Evolutionary conservation across 2,329 filamentous ascomycete genomes (phyloP).

Genomic region (Alternaria angustiovoidea): DNA sequence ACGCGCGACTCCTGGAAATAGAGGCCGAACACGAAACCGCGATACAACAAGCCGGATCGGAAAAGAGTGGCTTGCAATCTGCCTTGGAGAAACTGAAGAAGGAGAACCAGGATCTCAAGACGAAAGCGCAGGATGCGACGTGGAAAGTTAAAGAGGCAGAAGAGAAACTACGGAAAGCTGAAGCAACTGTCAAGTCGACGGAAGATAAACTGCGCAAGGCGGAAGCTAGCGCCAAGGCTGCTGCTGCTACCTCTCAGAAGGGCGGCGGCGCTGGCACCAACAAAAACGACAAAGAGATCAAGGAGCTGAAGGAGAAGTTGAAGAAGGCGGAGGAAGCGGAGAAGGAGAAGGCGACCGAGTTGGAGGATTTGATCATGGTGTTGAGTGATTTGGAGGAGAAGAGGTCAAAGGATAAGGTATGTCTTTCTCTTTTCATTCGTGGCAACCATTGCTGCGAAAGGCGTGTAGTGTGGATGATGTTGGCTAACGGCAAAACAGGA

Average conservation of each 20-base stretch:
- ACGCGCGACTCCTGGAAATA: slow-evolving; percentile 36
- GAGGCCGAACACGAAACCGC: background rate
- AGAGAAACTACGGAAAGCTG: slow-evolving; percentile 52
- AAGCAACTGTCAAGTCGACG: slow-evolving; percentile 9
- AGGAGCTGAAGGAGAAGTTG: slow-evolving; percentile 58
- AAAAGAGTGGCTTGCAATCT: slow-evolving; percentile 28
- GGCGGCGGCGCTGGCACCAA: background rate
- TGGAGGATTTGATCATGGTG: slow-evolving; percentile 60
- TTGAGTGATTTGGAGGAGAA: slow-evolving; percentile 59
- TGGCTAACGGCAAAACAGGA: slow-evolving; percentile 40
- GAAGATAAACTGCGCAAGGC: background rate
- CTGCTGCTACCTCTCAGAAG: background rate
- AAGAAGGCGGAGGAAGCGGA: slow-evolving; percentile 44
- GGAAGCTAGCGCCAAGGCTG: background rate
- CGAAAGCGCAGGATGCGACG: slow-evolving; percentile 55
- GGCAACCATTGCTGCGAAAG: background rate
- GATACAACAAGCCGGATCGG: background rate
- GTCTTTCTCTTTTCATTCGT: background rate
- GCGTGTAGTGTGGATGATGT: no score
- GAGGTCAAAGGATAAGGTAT: slow-evolving; percentile 50
- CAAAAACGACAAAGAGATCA: slow-evolving; percentile 36
- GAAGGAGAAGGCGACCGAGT: slow-evolving; percentile 55
- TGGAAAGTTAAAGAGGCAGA: slow-evolving; percentile 58
- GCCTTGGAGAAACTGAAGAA: slow-evolving; percentile 22
- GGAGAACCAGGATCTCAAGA: slow-evolving; percentile 34